These are phyloP conservation scores for Pseudogymnoascus sp. DNA, from an alignment of 2,329 filamentous ascomycete species.

Conservation along the genomic window DNA sequence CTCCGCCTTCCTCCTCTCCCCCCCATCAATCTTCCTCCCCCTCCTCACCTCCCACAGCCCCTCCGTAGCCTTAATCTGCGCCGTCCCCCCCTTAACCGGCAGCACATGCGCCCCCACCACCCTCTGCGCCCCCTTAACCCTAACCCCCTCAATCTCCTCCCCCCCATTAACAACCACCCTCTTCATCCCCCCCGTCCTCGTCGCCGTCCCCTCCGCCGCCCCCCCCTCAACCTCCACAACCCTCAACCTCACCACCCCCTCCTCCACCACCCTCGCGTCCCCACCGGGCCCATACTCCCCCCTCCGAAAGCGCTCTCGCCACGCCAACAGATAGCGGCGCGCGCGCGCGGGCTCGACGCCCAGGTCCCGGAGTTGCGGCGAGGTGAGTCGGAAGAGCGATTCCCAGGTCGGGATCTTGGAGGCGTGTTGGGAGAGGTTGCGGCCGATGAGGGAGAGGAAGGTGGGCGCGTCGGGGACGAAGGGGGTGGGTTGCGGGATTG, in stretches of 20 bases:
- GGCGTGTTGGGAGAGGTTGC: conserved; percentile 71
- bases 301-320: conserved; percentile 75
- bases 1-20: conserved; percentile 81
- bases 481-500: conserved; percentile 63
- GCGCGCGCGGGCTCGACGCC: conserved; percentile 80
- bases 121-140: conserved; percentile 56
- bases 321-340: conserved; percentile 75
- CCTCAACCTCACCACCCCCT: conserved; percentile 44
- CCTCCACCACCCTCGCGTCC: conserved; percentile 63
- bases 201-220: conserved; percentile 36
- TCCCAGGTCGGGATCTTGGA: conserved; percentile 88
- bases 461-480: conserved; percentile 79
- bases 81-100: conserved; percentile 54
- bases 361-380: conserved; percentile 67
- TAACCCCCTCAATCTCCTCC: conserved; percentile 51
- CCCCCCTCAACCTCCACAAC: conserved; percentile 35
- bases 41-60: conserved; percentile 87
- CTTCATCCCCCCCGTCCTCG: conserved; percentile 43
- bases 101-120: conserved; percentile 70
- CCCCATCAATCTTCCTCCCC: conserved; percentile 90
- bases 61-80: conserved; percentile 63
- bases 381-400: conserved; percentile 73
- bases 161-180: conserved; percentile 51
- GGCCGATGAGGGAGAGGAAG: conserved; percentile 86
- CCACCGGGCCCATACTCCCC: conserved; percentile 75